Evolutionary conservation across 768 basidiomycete species (phyloP).

Genomic region (Mycena polygramma): DNA sequence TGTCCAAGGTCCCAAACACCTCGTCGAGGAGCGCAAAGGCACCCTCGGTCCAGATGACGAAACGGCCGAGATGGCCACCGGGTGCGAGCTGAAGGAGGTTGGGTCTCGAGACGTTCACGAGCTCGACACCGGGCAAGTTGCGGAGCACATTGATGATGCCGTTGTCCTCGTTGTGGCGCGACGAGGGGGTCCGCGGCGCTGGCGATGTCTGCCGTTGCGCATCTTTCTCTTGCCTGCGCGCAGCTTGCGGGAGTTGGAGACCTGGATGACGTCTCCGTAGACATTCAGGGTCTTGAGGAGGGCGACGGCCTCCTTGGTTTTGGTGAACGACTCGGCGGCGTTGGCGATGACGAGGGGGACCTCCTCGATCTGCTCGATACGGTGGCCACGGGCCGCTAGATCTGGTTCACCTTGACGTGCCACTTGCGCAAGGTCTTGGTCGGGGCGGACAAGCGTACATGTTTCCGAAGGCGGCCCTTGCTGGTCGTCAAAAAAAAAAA

Average conservation of each 20-base stretch:
- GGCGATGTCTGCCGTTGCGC: slow-evolving; percentile 96
- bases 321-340: slow-evolving; percentile 86
- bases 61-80: slow-evolving; percentile 98
- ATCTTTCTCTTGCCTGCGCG: slow-evolving; percentile 98
- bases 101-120: slow-evolving; percentile 92
- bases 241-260: slow-evolving; percentile 96
- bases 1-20: slow-evolving; percentile 96
- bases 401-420: slow-evolving; percentile 99
- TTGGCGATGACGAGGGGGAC: slow-evolving; percentile 92
- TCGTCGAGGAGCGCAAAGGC: slow-evolving; percentile 95
- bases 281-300: slow-evolving; percentile 93
- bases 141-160: slow-evolving; percentile 99
- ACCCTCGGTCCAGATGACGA: slow-evolving; percentile 98
- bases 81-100: slow-evolving; percentile 99
- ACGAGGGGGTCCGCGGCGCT: slow-evolving; percentile 97
- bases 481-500: slow-evolving; percentile 27
- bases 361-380: slow-evolving; percentile 97
- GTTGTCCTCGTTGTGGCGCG: slow-evolving; percentile 96
- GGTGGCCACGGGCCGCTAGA: slow-evolving; percentile 99
- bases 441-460: slow-evolving; percentile 99
- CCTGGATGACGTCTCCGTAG: slow-evolving; percentile 94
- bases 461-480: slow-evolving; percentile 98
- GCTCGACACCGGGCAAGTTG: slow-evolving; percentile 98
- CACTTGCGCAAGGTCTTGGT: slow-evolving; percentile 99
- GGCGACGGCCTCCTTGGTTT: slow-evolving; percentile 97